A percentile compares a stretch with the other conserved stretches of the same genome.
Evolutionary conservation across 495 filamentous ascomycete genomes (phyloP).

Genomic region (Patellaria atrata): DNA sequence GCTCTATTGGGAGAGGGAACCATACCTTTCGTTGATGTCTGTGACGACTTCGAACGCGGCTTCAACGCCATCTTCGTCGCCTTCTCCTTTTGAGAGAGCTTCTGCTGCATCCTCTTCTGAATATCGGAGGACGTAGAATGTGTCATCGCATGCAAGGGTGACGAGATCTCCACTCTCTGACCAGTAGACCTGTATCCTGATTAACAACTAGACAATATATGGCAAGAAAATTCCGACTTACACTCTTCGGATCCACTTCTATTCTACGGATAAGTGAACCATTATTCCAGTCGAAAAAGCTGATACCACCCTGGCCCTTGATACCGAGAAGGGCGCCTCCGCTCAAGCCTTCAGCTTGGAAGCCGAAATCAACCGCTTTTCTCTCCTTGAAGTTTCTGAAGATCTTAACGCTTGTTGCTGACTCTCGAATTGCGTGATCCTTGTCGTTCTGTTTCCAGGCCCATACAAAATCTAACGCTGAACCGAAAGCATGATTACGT

Average conservation of each 20-base stretch:
- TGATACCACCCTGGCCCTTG: slow-evolving; percentile 85
- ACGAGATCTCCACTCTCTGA: slow-evolving; percentile 92
- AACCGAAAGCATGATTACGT: slow-evolving; percentile 94
- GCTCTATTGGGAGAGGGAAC: neutral
- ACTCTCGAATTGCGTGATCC: slow-evolving; percentile 94
- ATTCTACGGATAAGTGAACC: slow-evolving; percentile 83
- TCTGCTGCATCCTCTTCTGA: slow-evolving; percentile 74
- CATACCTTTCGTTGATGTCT: slow-evolving; percentile 78
- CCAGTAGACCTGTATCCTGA: slow-evolving; percentile 65
- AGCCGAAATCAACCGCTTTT: slow-evolving; percentile 71
- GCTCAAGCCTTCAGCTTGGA: slow-evolving; percentile 82
- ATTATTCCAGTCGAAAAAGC: slow-evolving; percentile 90
- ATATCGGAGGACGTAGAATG: slow-evolving; percentile 86
- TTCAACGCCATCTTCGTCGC: slow-evolving; percentile 94
- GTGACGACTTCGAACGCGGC: slow-evolving; percentile 92
- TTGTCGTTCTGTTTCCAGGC: slow-evolving; percentile 96
- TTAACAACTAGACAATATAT: slow-evolving; percentile 5
- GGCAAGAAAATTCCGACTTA: slow-evolving; percentile 24
- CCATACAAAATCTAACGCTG: slow-evolving; percentile 93
- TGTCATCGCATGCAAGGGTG: slow-evolving; percentile 84
- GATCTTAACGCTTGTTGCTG: slow-evolving; percentile 80
- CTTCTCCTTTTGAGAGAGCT: slow-evolving; percentile 62
- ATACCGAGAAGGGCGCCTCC: slow-evolving; percentile 90
- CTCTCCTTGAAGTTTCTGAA: slow-evolving; percentile 98
- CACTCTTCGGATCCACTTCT: slow-evolving; percentile 78